These are phyloP conservation scores for Fusarium liriodendri DNA, from an alignment of 2,329 filamentous ascomycete genomes.

Conservation along the genomic window DNA sequence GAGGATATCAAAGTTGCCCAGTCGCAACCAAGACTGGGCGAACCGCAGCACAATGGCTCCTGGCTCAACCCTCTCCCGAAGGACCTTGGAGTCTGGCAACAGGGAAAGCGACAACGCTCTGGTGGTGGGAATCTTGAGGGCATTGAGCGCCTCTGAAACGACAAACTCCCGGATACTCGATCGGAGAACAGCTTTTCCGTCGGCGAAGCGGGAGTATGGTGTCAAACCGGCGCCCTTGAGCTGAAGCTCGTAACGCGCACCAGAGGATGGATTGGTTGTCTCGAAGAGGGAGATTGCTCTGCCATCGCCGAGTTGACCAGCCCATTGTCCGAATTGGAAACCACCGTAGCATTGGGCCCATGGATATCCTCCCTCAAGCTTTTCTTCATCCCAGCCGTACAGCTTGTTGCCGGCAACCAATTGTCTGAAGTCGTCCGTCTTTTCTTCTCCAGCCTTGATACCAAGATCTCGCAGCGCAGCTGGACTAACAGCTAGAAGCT, in stretches of 20 bases:
- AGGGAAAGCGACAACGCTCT: slow-evolving; percentile 86
- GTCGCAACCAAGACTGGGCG: slow-evolving; percentile 88
- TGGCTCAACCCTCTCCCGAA: slow-evolving; percentile 85
- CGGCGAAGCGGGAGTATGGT: slow-evolving; percentile 95
- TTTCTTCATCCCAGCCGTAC: slow-evolving; percentile 79
- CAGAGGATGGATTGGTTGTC: slow-evolving; percentile 77
- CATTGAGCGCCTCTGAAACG: slow-evolving; percentile 89
- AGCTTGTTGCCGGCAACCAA: slow-evolving; percentile 86
- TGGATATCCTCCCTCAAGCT: slow-evolving; percentile 80
- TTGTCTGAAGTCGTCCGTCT: slow-evolving; percentile 79
- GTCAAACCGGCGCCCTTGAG: slow-evolving; percentile 94
- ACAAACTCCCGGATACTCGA: slow-evolving; percentile 96
- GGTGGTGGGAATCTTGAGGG: slow-evolving; percentile 86
- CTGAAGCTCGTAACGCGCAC: slow-evolving; percentile 87
- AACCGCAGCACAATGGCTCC: slow-evolving; percentile 94
- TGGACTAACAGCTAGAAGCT: slow-evolving; percentile 84
- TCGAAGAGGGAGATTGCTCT: slow-evolving; percentile 96
- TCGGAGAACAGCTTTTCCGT: slow-evolving; percentile 91
- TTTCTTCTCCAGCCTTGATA: slow-evolving; percentile 74
- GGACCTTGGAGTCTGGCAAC: slow-evolving; percentile 77
- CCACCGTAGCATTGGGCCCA: slow-evolving; percentile 99
- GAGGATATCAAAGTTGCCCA: slow-evolving; percentile 97
- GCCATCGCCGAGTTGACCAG: slow-evolving; percentile 94
- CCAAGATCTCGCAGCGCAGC: slow-evolving; percentile 86
- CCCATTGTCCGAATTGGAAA: slow-evolving; percentile 85